A percentile compares a stretch with the other conserved stretches of the same genome.
Conservation (phyloP, 148 eudicot species). For the Chenopodium formosanum region DNA sequence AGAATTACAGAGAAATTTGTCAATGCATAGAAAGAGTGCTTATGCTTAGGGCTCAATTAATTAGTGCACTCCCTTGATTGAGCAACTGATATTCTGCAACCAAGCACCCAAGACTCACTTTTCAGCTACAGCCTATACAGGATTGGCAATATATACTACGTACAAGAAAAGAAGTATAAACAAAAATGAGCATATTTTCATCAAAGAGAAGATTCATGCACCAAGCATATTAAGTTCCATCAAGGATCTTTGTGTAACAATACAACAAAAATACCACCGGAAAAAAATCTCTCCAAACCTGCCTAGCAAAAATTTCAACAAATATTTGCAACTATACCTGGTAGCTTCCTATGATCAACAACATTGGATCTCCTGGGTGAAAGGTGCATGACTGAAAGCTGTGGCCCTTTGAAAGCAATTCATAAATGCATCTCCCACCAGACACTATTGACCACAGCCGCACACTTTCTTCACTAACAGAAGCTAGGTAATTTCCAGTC, state of each 20-base stretch:
- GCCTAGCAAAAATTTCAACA: not conserved
- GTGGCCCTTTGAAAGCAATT: conserved; percentile 36
- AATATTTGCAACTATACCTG: conserved; percentile 32
- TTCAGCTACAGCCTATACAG: not conserved
- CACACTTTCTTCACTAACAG: conserved; percentile 48
- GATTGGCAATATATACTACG: not conserved
- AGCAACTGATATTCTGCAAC: too few species aligned
- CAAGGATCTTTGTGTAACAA: not conserved
- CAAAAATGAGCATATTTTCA: too few species aligned
- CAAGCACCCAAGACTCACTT: too few species aligned
- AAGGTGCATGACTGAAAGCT: conserved; percentile 45
- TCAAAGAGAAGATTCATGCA: too few species aligned
- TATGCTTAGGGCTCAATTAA: too few species aligned
- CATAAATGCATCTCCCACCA: conserved; percentile 37
- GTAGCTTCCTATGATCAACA: conserved; percentile 44
- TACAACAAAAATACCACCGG: too few species aligned
- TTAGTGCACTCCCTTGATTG: too few species aligned
- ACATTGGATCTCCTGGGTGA: conserved; percentile 39
- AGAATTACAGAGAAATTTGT: too few species aligned
- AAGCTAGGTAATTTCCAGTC: conserved; percentile 43
- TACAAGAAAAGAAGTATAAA: too few species aligned
- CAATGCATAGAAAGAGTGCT: too few species aligned
- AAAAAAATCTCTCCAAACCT: not conserved
- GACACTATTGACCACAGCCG: conserved; percentile 41
- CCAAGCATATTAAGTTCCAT: not conserved